A percentile compares a stretch with the other conserved stretches of the same genome.
These are phyloP conservation scores for Piper betle DNA, from an alignment of 164 flowering plant genomes.

Conservation along the genomic window DNA sequence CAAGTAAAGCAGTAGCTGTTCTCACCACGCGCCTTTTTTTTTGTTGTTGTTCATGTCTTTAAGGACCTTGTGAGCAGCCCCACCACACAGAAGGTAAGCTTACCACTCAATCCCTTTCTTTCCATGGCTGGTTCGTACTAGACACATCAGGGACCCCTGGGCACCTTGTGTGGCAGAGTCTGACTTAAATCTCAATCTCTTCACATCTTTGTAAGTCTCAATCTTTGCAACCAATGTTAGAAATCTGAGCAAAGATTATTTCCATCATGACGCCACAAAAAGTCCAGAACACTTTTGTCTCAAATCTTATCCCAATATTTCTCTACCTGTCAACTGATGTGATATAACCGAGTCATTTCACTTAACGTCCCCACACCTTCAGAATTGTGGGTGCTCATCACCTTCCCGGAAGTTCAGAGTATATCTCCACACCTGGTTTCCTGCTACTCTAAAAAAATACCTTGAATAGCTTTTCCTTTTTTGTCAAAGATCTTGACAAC, in stretches of 20 bases:
- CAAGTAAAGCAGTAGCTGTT: not conserved
- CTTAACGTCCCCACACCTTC: not conserved
- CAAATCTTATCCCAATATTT: not conserved
- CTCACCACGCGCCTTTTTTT: not conserved
- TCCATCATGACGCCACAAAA: too few relatives aligned
- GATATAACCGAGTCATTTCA: not conserved
- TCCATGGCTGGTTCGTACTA: not conserved
- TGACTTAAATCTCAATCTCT: too few relatives aligned
- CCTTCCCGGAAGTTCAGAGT: not conserved
- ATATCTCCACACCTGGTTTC: too few relatives aligned
- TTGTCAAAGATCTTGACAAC: not conserved
- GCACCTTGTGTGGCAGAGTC: not conserved
- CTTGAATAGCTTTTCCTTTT: not conserved
- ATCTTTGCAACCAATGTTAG: too few relatives aligned
- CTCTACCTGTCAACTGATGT: not conserved
- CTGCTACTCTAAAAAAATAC: not conserved
- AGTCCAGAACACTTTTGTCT: not conserved
- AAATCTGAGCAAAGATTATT: too few relatives aligned
- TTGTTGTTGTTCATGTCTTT: not conserved
- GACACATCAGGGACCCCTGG: not conserved
- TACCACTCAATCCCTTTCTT: not conserved
- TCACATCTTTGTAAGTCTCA: too few relatives aligned
- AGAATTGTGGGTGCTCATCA: not conserved
- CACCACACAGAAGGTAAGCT: not conserved
- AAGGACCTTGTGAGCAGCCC: not conserved